A percentile compares a stretch with the other conserved stretches of the same genome.
Conservation (phyloP, 2,329 filamentous ascomycete species). For the Periconia sp. region DNA sequence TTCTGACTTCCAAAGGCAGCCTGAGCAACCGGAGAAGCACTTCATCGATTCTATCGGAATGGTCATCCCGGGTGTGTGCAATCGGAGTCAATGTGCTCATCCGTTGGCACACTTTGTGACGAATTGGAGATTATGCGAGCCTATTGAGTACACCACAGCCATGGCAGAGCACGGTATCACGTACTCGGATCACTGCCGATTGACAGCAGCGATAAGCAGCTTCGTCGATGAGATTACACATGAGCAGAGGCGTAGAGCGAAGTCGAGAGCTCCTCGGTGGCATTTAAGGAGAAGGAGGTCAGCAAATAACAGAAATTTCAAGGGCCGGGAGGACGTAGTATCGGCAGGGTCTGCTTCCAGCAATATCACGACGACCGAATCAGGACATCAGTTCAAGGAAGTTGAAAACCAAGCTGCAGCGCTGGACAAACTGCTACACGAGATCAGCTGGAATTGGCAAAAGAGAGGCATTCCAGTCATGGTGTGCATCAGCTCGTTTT, state of each 20-base stretch:
- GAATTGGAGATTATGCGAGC: slow-evolving; percentile 30
- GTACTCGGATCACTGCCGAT: slow-evolving; percentile 23
- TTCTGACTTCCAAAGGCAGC: slow-evolving; percentile 19
- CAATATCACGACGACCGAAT: slow-evolving; percentile 7
- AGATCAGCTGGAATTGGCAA: slow-evolving; percentile 25
- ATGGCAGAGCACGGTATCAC: slow-evolving; percentile 34
- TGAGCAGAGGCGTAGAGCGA: slow-evolving; percentile 10
- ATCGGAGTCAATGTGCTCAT: slow-evolving; percentile 22
- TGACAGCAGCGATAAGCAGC: slow-evolving; percentile 20
- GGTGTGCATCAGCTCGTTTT: slow-evolving; percentile 30
- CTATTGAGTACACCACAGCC: slow-evolving; percentile 31
- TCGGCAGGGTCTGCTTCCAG: no score
- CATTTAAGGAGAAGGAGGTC: neutral
- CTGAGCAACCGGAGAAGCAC: slow-evolving; percentile 28
- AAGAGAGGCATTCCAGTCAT: slow-evolving; percentile 26
- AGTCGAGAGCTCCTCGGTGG: neutral
- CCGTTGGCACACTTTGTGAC: slow-evolving; percentile 26
- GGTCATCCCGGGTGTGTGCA: slow-evolving; percentile 29
- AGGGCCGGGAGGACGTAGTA: no score
- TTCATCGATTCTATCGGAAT: slow-evolving; percentile 36
- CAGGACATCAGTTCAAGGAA: slow-evolving; percentile 15
- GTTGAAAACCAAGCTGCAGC: slow-evolving; percentile 17
- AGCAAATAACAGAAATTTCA: no score
- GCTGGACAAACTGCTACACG: slow-evolving; percentile 24
- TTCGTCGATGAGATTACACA: slow-evolving; percentile 20